phyloP scores from a whole-genome alignment of 345 rosid species.

The Ceriops tagal region DNA sequence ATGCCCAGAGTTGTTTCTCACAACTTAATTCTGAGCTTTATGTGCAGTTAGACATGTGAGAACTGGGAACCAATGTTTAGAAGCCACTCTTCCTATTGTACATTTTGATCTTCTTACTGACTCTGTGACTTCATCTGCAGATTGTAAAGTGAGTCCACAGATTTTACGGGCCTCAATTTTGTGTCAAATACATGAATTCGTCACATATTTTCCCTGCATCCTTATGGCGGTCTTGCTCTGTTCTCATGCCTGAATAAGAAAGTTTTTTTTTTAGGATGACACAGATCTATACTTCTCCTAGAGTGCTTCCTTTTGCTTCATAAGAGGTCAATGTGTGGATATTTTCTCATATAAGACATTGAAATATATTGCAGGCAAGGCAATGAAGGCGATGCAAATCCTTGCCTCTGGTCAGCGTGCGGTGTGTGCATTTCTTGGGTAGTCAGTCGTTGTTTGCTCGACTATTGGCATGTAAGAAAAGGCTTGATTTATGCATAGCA shows the following conservation, averaged over 20 bases:
- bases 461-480: not conserved
- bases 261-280: not conserved
- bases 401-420: not conserved
- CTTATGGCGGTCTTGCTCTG: not conserved
- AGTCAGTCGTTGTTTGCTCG: not conserved
- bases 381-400: conserved; percentile 20
- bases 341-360: conserved; percentile 3
- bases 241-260: not conserved
- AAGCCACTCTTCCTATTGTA: not conserved
- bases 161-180: not conserved
- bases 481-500: not conserved
- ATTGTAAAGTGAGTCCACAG: not conserved
- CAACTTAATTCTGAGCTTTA: not conserved
- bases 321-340: not conserved
- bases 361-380: conserved; percentile 24
- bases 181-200: not conserved
- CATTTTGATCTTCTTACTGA: not conserved
- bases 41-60: not conserved
- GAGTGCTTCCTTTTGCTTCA: conserved; percentile 5
- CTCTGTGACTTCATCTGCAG: not conserved
- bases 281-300: not conserved
- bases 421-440: conserved; percentile 1
- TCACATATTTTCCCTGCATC: not conserved
- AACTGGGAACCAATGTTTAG: not conserved
- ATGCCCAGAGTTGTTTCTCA: not conserved